Percentiles rank a stretch among this genome's conserved stretches.
phyloP scores from a whole-genome alignment of 257 asterid genomes.

The Ilex aquifolium region DNA sequence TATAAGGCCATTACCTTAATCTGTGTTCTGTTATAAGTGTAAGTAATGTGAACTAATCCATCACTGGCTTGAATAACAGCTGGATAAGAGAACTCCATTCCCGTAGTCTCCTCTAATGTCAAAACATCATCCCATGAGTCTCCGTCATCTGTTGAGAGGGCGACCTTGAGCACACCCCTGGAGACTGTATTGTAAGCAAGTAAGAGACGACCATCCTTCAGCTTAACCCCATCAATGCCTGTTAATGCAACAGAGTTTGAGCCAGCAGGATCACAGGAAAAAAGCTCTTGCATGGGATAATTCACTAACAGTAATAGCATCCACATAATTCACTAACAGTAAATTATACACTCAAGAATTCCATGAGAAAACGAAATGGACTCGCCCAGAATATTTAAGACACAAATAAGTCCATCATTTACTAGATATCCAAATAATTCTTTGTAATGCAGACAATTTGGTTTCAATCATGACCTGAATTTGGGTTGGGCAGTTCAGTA shows the following conservation, averaged over 20 bases:
- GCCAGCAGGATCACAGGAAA: background rate
- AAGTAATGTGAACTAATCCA: conserved; percentile 80
- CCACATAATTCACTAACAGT: too few relatives aligned
- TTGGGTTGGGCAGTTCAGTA: conserved; percentile 80
- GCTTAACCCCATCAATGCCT: conserved; percentile 95
- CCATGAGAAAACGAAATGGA: background rate
- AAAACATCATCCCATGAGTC: conserved; percentile 72
- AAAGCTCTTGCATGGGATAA: background rate
- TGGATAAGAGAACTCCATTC: conserved; percentile 95
- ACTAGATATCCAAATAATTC: background rate
- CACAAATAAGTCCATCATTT: background rate
- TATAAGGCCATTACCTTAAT: conserved; percentile 55
- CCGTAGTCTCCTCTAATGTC: conserved; percentile 60
- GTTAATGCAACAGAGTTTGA: conserved; percentile 4
- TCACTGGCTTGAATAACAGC: conserved; percentile 83
- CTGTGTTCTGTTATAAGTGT: conserved; percentile 78
- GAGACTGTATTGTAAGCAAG: conserved; percentile 80
- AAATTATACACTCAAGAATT: background rate
- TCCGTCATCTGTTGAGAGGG: conserved; percentile 73
- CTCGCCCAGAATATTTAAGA: background rate
- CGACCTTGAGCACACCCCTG: conserved; percentile 78
- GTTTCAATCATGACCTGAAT: conserved; percentile 55
- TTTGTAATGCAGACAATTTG: background rate
- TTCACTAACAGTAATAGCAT: too few relatives aligned
- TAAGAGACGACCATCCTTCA: conserved; percentile 68